Base-by-base conservation (phyloP, 2,329 filamentous ascomycete species). In the Ophiostoma ips region DNA sequence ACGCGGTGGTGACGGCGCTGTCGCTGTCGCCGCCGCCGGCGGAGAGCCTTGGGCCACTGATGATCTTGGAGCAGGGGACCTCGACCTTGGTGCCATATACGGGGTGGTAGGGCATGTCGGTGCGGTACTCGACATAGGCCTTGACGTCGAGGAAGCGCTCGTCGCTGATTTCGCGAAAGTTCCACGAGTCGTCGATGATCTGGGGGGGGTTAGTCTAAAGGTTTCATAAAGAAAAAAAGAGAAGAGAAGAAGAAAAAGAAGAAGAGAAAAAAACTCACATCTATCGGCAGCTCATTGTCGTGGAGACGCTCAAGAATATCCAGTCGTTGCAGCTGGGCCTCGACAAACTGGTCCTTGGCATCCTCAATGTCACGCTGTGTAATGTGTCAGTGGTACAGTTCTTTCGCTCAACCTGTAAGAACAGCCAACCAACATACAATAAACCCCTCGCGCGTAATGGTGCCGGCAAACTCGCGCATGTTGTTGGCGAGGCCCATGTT, bases 251-350 rank as follows among this genome's bases (percentile, higher is more conserved):
- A 15, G 18, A 35, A 9, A 33, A 36, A 18, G 9, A 51, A 41
- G 19, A 48, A 49, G n/a, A n/a, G n/a, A n/a, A n/a, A 52, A 50
- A 47, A 50, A 66, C 73, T 69, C 62, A 75, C 73, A 61, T 75
- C 71, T 15, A 69, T 61, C 1, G 73, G 71, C 15, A 75, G 62
- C 13, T 63, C 60, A 50, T 66, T 68, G 48, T 68, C 61, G 37
- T 67, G 61, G 38, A 76, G 61, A 13, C 66, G 59, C 50, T 68
- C 63, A 12, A 76, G 63, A 31, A 70, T 65, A 50, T 72, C 69
- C 41, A 71, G 60, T 49, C 70, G 66, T 41, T 67, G 65, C 48
- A 73, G 64, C 55, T 72, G 66, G 34, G 68, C 64, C 53, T 74
- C 69, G 50, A 66, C 63, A 52, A 70, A 71, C 37, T 67, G 65